Percentiles rank a stretch among this genome's conserved stretches.
phyloP scores from a whole-genome alignment of 768 basidiomycete species.

The Mycena galopus region DNA sequence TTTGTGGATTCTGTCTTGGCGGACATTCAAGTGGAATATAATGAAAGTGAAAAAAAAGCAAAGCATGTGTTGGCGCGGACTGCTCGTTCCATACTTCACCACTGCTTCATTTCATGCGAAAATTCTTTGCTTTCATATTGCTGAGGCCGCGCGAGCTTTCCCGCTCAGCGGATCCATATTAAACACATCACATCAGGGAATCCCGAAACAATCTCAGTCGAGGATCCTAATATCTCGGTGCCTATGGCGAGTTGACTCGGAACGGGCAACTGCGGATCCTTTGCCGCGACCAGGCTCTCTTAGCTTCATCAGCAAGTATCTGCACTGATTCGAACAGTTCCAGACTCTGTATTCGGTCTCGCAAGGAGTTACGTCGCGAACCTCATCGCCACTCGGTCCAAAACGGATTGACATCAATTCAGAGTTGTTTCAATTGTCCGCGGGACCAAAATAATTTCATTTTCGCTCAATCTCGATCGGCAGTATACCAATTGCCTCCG shows the following conservation, averaged over 20 bases:
- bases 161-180: too few species aligned
- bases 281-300: background rate
- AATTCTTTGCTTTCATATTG: too few species aligned
- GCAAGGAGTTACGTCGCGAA: conserved; percentile 30
- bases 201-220: background rate
- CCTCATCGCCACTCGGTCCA: conserved; percentile 28
- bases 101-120: too few species aligned
- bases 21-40: too few species aligned
- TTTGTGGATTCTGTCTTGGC: too few species aligned
- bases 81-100: too few species aligned
- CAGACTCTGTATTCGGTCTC: conserved; percentile 21
- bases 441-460: conserved; percentile 33
- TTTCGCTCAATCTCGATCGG: conserved; percentile 21
- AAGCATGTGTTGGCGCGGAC: too few species aligned
- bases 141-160: too few species aligned
- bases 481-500: conserved; percentile 9
- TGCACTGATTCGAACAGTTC: conserved; percentile 24
- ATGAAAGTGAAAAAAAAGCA: too few species aligned
- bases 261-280: conserved; percentile 24
- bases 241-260: conserved; percentile 1
- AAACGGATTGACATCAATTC: conserved; percentile 9
- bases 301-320: background rate
- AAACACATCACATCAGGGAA: background rate
- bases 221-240: background rate
- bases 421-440: conserved; percentile 35